phyloP scores from a whole-genome alignment of 495 filamentous ascomycete species.

The Daldinia childiae region DNA sequence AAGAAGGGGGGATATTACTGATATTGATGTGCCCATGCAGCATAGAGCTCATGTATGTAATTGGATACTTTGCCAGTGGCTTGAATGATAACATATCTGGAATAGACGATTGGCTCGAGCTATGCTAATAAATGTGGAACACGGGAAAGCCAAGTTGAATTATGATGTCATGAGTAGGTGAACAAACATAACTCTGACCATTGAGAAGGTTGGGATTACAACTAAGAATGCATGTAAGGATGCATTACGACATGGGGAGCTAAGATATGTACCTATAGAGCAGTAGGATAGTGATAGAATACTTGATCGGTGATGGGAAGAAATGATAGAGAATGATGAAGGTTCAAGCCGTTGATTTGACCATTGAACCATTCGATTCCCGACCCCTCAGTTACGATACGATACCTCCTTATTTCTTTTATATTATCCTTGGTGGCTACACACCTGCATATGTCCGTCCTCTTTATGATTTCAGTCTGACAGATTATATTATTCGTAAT shows the following conservation, averaged over 20 bases:
- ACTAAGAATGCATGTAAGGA: slow-evolving; percentile 19
- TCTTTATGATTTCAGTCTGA: slow-evolving; percentile 10
- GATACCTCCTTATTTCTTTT: background rate
- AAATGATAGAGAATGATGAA: background rate
- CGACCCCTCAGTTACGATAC: slow-evolving; percentile 19
- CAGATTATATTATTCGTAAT: slow-evolving; percentile 20
- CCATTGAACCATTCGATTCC: slow-evolving; percentile 19
- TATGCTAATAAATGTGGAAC: slow-evolving; percentile 1
- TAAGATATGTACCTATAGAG: background rate
- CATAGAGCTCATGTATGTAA: background rate
- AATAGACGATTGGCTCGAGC: slow-evolving; percentile 21
- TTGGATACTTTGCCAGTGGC: background rate
- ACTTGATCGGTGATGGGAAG: background rate
- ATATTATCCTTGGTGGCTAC: slow-evolving; percentile 22
- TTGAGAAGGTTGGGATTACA: slow-evolving; percentile 43
- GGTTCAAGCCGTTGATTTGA: slow-evolving; percentile 17
- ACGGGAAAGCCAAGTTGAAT: background rate
- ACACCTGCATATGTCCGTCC: slow-evolving; percentile 4
- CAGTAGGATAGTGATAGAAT: background rate
- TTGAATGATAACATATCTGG: background rate
- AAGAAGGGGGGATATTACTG: background rate
- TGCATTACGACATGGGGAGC: slow-evolving; percentile 23
- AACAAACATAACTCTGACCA: slow-evolving; percentile 34
- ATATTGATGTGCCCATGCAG: background rate
- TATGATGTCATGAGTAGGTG: slow-evolving; percentile 29